Percentiles rank a stretch among this genome's conserved stretches.
phyloP scores from a whole-genome alignment of 768 basidiomycete genomes.

The Guyanaporus albipodus region DNA sequence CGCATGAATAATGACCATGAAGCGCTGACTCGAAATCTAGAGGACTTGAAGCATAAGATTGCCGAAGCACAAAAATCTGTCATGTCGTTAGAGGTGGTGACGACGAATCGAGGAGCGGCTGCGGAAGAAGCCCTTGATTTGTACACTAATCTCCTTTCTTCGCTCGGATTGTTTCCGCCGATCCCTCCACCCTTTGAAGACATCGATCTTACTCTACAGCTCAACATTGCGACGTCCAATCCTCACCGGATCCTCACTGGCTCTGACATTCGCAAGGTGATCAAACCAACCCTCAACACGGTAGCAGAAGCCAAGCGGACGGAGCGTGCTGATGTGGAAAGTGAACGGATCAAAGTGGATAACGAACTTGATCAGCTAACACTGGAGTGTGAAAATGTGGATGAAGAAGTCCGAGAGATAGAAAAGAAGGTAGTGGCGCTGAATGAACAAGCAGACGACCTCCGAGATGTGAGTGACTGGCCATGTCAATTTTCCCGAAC shows the following conservation, averaged over 20 bases:
- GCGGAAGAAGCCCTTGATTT: conserved; percentile 80
- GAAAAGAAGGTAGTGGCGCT: conserved; percentile 69
- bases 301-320: conserved; percentile 70
- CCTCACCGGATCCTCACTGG: conserved; percentile 66
- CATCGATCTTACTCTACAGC: conserved; percentile 73
- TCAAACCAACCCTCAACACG: conserved; percentile 72
- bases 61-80: conserved; percentile 67
- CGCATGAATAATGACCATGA: conserved; percentile 92
- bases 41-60: conserved; percentile 74
- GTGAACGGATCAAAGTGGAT: conserved; percentile 74
- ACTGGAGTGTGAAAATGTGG: conserved; percentile 74
- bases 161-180: conserved; percentile 73
- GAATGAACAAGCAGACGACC: conserved; percentile 74
- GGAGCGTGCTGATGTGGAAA: conserved; percentile 68
- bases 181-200: conserved; percentile 67
- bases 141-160: conserved; percentile 72
- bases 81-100: conserved; percentile 79
- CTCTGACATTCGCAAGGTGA: conserved; percentile 62
- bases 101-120: conserved; percentile 72
- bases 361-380: conserved; percentile 77
- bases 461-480: conserved; percentile 64
- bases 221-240: conserved; percentile 74
- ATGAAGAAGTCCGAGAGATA: conserved; percentile 69
- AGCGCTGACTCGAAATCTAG: conserved; percentile 63
- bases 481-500: background rate